Evolutionary conservation across 208 protist species (phyloP), one percentile per base, ranked within the genome.

Genomic region (Trypanosoma mega): DNA sequence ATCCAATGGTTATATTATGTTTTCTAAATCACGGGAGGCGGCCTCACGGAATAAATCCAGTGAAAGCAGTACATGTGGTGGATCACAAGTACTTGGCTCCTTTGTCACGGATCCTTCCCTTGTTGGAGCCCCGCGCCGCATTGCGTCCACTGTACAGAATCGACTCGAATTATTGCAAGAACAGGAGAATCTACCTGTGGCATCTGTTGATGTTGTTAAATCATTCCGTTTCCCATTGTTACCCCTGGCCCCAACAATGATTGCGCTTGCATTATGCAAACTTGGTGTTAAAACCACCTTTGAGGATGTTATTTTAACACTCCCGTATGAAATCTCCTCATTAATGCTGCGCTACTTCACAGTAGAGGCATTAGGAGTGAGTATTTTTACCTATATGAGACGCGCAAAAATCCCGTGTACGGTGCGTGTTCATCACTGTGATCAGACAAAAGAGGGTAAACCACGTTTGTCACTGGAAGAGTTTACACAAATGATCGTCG

Each of bases 1-100:
- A 16, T 85, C 80, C 21, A 82, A 79, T 54, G 89, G 89, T 14
- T 96, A 93, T 57, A 77, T 96, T 43, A 76, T 96, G 24, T 88
- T 93, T 65, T 88, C 81, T n/a, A 85, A 86, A 45, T 59, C 50
- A 16, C 55, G 51, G 20, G 63, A 49, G 18, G 46, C 47, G 11
- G 46, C 27, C 50, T 51, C 46, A 43, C 67, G 48, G 33, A 51
- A 41, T 21, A 58, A 57, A 49, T 62, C 65, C 21, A 62, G 56
- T 47, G 46, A 55, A 0, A 59, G 52, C 34, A 59, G 52, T 26
- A 55, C 62, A 41, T 68, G 62, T 30, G 50, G 52, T 26, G 41
- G 49, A 21, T 68, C 68, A 30, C 52, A 63, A 16, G 14, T 56
- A 16, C 53, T 69, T 1, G 51, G 63, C 27, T 54, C 41, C 29